Evolutionary conservation across 768 basidiomycete genomes (phyloP).

Genomic region (Hysterangium stoloniferum): DNA sequence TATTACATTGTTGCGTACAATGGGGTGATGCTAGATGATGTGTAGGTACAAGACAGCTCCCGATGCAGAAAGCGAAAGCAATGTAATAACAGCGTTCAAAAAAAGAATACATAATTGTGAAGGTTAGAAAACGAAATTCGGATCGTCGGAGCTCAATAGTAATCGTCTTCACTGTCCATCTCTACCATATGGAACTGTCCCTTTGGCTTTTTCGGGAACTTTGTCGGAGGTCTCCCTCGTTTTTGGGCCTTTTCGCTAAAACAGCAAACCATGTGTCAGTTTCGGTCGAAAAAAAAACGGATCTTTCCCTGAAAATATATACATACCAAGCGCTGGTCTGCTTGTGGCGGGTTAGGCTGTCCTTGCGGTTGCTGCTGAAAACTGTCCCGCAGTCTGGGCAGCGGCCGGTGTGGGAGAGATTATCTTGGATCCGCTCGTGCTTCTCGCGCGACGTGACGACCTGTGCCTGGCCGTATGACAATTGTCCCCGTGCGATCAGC

Average conservation of each 20-base stretch:
- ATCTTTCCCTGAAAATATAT: background rate
- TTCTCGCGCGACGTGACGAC: slow-evolving; percentile 6
- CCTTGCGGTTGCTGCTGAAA: slow-evolving; percentile 6
- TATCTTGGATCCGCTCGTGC: slow-evolving; percentile 4
- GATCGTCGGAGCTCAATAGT: background rate
- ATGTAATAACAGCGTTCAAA: too few species aligned
- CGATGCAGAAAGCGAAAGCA: too few species aligned
- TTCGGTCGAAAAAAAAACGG: background rate
- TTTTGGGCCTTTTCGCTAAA: slow-evolving; percentile 9
- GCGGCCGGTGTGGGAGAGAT: slow-evolving; percentile 1
- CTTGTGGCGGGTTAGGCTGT: slow-evolving; percentile 7
- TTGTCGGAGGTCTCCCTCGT: slow-evolving; percentile 2
- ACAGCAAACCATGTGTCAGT: background rate
- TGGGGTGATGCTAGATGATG: too few species aligned
- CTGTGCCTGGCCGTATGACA: slow-evolving; percentile 1
- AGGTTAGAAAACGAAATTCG: background rate
- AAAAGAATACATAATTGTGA: too few species aligned
- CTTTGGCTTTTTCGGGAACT: slow-evolving; percentile 9
- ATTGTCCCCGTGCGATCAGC: background rate
- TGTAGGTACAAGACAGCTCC: too few species aligned
- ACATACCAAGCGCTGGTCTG: slow-evolving; percentile 5
- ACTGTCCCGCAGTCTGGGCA: slow-evolving; percentile 8
- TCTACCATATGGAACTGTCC: slow-evolving; percentile 2
- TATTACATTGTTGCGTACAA: too few species aligned
- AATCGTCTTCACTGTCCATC: background rate